Evolutionary conservation across 1,284 basidiomycete genomes (phyloP).

Genomic region (Sutorius eximius): DNA sequence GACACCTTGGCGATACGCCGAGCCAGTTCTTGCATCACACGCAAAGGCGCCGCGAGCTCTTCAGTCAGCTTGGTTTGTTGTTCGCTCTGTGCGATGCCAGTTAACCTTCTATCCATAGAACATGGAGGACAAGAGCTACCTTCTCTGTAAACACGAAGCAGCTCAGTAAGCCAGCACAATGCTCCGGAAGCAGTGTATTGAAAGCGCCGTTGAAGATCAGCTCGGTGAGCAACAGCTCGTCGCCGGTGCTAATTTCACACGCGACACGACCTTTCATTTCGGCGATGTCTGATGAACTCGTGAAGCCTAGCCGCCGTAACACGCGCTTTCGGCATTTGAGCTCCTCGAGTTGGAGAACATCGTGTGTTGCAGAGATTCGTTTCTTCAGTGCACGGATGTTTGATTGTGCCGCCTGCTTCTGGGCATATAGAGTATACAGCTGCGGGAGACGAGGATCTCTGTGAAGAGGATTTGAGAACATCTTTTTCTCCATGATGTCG

Average conservation of each 20-base stretch:
- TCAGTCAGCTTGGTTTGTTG: constrained; percentile 86
- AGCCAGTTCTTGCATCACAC: constrained; percentile 95
- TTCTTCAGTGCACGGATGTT: constrained; percentile 79
- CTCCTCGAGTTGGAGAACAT: constrained; percentile 95
- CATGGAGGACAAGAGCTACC: constrained; percentile 44
- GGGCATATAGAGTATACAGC: constrained; percentile 77
- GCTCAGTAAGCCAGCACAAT: constrained; percentile 88
- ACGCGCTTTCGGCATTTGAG: constrained; percentile 96
- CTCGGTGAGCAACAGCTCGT: constrained; percentile 95
- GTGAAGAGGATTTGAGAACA: constrained; percentile 76
- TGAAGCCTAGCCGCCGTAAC: constrained; percentile 89
- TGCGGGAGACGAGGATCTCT: constrained; percentile 73
- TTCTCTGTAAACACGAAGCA: constrained; percentile 99
- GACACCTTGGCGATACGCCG: constrained; percentile 94
- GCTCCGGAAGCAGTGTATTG: constrained; percentile 87
- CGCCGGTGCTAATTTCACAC: constrained; percentile 97
- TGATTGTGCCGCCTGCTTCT: constrained; percentile 74
- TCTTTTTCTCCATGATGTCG: constrained; percentile 78
- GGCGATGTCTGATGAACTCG: constrained; percentile 86
- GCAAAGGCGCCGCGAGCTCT: constrained; percentile 88
- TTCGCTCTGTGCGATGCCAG: constrained; percentile 66
- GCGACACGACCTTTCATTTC: constrained; percentile 98
- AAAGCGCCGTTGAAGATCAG: constrained; percentile 98
- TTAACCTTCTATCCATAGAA: neutral
- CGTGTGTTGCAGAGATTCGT: constrained; percentile 86